phyloP scores from a whole-genome alignment of 2,329 filamentous ascomycete species.

The Fusarium sp. region DNA sequence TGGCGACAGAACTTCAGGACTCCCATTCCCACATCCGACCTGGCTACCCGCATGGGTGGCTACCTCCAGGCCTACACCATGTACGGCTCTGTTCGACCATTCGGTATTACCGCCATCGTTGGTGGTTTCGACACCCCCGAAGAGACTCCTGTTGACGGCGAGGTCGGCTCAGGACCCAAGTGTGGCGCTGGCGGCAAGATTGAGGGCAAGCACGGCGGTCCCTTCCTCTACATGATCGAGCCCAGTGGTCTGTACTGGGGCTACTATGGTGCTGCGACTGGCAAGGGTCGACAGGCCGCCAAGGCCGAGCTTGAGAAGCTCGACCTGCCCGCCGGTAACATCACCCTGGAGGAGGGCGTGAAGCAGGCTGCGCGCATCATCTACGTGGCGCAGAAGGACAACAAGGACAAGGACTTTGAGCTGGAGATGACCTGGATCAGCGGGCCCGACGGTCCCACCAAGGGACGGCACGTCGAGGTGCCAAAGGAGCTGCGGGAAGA shows the following conservation, averaged over 20 bases:
- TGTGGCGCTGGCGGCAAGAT: conserved; percentile 88
- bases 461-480: conserved; percentile 92
- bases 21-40: conserved; percentile 87
- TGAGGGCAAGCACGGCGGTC: conserved; percentile 81
- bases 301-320: conserved; percentile 99
- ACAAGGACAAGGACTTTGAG: conserved; percentile 99
- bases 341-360: conserved; percentile 87
- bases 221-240: conserved; percentile 98
- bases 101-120: conserved; percentile 94
- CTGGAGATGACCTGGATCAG: conserved; percentile 99
- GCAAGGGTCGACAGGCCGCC: conserved; percentile 95
- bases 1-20: conserved; percentile 97
- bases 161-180: conserved; percentile 85
- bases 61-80: conserved; percentile 98
- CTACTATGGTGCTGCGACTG: conserved; percentile 97
- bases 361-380: conserved; percentile 98
- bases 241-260: conserved; percentile 98
- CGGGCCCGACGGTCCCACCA: conserved; percentile 83
- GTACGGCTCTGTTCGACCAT: conserved; percentile 95
- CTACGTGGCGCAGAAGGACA: conserved; percentile 97
- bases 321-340: conserved; percentile 80
- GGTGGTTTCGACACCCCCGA: conserved; percentile 93
- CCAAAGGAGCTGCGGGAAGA: conserved; percentile 91
- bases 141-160: conserved; percentile 87
- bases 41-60: conserved; percentile 92